Evolutionary conservation across 2,329 filamentous ascomycete species (phyloP).

Genomic region (Pseudogymnoascus verrucosus): DNA sequence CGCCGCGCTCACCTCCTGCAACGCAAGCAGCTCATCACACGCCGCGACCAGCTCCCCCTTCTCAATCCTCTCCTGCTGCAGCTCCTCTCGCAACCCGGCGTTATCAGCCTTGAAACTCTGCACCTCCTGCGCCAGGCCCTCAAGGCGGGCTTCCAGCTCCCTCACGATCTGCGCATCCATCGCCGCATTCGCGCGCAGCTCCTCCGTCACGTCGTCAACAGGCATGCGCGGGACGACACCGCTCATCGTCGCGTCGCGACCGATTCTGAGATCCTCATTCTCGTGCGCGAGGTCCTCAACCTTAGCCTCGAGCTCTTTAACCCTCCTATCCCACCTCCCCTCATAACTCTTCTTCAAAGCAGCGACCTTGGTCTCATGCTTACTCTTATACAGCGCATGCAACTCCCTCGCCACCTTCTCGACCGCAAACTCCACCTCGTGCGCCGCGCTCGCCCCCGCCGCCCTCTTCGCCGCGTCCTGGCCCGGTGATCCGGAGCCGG

Average conservation of each 20-base stretch:
- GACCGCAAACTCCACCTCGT: constrained; percentile 73
- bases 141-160: constrained; percentile 64
- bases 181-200: constrained; percentile 50
- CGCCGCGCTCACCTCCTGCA: constrained; percentile 43
- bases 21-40: constrained; percentile 75
- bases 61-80: constrained; percentile 70
- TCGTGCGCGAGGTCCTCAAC: constrained; percentile 63
- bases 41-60: constrained; percentile 76
- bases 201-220: constrained; percentile 27
- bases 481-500: not conserved
- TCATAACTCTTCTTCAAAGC: constrained; percentile 83
- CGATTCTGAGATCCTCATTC: constrained; percentile 62
- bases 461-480: constrained; percentile 23
- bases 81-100: constrained; percentile 51
- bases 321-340: constrained; percentile 79
- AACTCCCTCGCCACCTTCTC: constrained; percentile 92
- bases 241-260: constrained; percentile 48
- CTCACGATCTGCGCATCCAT: constrained; percentile 59
- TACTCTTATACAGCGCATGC: constrained; percentile 88
- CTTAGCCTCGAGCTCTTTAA: constrained; percentile 66
- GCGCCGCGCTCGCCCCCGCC: constrained; percentile 25
- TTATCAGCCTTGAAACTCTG: constrained; percentile 63
- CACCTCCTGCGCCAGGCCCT: constrained; percentile 67
- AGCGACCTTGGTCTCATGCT: constrained; percentile 92
- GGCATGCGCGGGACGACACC: constrained; percentile 10